Base-by-base conservation (phyloP, 495 filamentous ascomycete species). In the Annulohypoxylon moriforme region DNA sequence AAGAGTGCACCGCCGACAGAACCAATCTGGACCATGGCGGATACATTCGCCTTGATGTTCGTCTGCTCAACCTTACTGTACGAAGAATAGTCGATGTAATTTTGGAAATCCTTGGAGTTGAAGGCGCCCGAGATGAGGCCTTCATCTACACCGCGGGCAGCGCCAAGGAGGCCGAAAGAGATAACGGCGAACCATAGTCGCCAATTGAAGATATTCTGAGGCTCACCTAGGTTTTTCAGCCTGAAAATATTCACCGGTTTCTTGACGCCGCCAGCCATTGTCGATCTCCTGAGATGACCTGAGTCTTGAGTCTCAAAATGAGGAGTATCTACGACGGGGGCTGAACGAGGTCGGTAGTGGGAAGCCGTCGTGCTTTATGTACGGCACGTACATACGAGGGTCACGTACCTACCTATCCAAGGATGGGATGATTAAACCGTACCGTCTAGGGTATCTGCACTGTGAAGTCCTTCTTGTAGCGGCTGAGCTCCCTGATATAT, bases 21-120 rank as follows among this genome's bases (percentile, higher is more conserved):
- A 8, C 90, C 90, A 60, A 92, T 87, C 71, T 92, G 90, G 0
- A 92, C 90, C 90, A 92, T 92, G 13, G 89, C 81, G 0, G 90
- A 89, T 24, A 92, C 88, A 78, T 92, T 92, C 36, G 83, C 89
- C 71, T 90, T 88, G 79, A 89, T 90, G 71, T 90, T 84, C 6
- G 87, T 85, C 66, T 81, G 77, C 36, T 85, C 88, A 55, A 86
- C 83, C 34, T 83, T 80, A 53, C 83, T 81, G 36, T 87, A 85
- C 13, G 77, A 76, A 58, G 79, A 80, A 67, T 89, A 88, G 20
- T 87, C 81, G 80, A 91, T 90, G 46, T 82, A 84, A 4, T 77
- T 68, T 69, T 89, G 84, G 69, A 92, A 93, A 46, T 89, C 83
- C 49, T 84, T 82, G 13, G 88, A 88, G 68, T 88, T 86, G 77